Evolutionary conservation across 371 early-diverging fungal genomes (phyloP), one percentile per base, ranked within the genome.

Genomic region (Haplosporangium sp.): DNA sequence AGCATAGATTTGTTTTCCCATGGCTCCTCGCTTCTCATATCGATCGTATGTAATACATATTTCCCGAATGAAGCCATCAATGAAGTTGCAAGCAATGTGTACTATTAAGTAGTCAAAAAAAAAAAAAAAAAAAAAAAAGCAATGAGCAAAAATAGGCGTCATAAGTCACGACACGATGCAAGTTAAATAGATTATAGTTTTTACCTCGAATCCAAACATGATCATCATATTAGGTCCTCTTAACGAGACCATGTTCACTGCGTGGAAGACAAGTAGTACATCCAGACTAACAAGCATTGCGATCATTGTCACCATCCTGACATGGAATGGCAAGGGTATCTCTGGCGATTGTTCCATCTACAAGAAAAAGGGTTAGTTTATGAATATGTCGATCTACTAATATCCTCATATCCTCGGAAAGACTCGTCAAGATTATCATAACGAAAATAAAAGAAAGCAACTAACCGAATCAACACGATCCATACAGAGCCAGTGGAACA

Each of bases 1-100:
- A 91, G 94, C 84, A 96, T 92, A 10, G 94, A 92, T 73, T 97
- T 98, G 76, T 93, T 92, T 70, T 98, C 98, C 99, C 99, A 98
- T 59, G 96, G 93, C 37, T 93, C 89, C 44, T 94, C 94, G 15
- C 89, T 87, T 20, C 91, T 83, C 74, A 93, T 83, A 72, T 98
- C 98, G 72, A 96, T 90, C 4, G 93, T 83, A 79, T 98, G 94
- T 19, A 98, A 76, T 3, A 92, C 84, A 69, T 96, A 97, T 82
- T 96, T 96, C 42, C 91, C 91, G 64, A 89, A 84, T 2, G 90
- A 92, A 4, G 95, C 91, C 57, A 92, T 15, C 17, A 96, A 85
- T 5, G 88, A 86, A 27, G 92, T 92, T 5, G 92, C 88, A 59
- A 98, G 86, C 48, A 98, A 91, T 0, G 96, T 91, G 74, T 96